phyloP scores from a whole-genome alignment of 257 asterid species.

The Leonotis leonurus region DNA sequence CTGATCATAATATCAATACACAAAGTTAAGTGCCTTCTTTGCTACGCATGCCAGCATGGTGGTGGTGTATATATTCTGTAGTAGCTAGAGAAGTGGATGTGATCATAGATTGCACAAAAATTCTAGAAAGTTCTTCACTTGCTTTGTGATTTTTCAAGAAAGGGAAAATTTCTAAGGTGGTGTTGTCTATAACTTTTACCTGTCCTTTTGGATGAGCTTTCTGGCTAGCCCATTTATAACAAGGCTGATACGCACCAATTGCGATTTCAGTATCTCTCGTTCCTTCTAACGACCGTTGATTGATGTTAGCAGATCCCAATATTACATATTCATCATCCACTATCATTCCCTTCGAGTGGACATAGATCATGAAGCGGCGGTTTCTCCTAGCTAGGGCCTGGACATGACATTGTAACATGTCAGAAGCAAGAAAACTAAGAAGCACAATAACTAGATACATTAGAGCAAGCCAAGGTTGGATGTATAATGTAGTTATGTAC shows the following conservation, averaged over 20 bases:
- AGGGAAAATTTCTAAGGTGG: neutral
- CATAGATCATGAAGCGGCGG: conserved; percentile 86
- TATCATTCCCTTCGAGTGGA: conserved; percentile 95
- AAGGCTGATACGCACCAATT: conserved; percentile 92
- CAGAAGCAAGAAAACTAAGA: neutral
- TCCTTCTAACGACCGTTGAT: conserved; percentile 87
- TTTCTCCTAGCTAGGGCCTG: conserved; percentile 53
- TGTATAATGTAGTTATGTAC: conserved; percentile 38
- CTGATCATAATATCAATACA: too few species aligned
- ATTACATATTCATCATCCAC: conserved; percentile 84
- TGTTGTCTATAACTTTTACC: conserved; percentile 34
- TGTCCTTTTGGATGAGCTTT: conserved; percentile 58
- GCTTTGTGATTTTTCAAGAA: neutral
- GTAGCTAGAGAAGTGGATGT: too few species aligned
- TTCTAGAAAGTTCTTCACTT: neutral
- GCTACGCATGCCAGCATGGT: too few species aligned
- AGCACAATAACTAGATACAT: neutral
- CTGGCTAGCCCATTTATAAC: conserved; percentile 60
- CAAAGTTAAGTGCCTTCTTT: too few species aligned
- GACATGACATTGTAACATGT: neutral
- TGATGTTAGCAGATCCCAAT: conserved; percentile 91
- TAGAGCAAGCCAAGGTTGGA: neutral
- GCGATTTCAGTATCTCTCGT: conserved; percentile 89
- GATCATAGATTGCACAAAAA: neutral
- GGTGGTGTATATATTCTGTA: too few species aligned